Percentiles rank a stretch among this genome's conserved stretches.
Evolutionary conservation across 2,329 filamentous ascomycete species (phyloP).

Genomic region (Hymenoscyphus fraxineus): DNA sequence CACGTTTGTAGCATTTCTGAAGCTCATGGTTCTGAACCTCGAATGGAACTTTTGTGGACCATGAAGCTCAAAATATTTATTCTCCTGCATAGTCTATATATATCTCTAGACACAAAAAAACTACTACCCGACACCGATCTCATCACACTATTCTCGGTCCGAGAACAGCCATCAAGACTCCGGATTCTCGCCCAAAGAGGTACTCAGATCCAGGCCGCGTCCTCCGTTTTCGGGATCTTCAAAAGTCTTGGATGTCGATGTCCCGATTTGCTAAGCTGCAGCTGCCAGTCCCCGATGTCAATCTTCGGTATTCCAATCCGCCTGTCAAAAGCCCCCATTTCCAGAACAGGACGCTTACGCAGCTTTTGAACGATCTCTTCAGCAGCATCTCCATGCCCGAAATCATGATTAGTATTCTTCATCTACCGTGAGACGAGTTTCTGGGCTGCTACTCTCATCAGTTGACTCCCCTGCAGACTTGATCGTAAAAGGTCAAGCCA

Average conservation of each 20-base stretch:
- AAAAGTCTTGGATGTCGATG: neutral
- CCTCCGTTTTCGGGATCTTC: neutral
- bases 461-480: neutral
- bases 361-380: neutral
- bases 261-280: neutral
- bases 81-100: neutral
- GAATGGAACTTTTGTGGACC: neutral
- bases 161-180: neutral
- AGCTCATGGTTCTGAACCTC: neutral
- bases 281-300: neutral
- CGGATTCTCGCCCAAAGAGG: neutral
- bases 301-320: neutral
- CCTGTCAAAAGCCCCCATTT: slow-evolving; percentile 1
- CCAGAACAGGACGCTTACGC: neutral
- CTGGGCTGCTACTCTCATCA: neutral
- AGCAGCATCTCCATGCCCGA: neutral
- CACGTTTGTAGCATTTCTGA: neutral
- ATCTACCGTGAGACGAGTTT: neutral
- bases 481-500: neutral
- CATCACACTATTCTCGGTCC: neutral
- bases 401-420: neutral
- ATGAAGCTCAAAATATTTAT: neutral
- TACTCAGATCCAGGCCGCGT: neutral
- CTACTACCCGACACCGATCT: neutral
- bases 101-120: neutral